Conservation (phyloP, 1,284 basidiomycete species). For the Cryptococcus wingfieldii region DNA sequence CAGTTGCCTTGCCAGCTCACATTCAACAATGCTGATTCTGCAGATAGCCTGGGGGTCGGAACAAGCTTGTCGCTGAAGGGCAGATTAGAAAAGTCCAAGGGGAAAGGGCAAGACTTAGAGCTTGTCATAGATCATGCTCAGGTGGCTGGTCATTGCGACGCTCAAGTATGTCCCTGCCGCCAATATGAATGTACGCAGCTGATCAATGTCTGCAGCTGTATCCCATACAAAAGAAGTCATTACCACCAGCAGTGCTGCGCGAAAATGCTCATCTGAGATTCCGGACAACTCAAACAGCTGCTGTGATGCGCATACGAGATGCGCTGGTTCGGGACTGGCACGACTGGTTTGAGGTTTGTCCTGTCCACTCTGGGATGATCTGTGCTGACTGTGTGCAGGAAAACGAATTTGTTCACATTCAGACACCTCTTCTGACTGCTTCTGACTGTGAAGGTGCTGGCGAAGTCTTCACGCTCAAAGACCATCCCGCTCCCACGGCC, state of each 20-base stretch:
- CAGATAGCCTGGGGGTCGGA: constrained; percentile 59
- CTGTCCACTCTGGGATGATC: neutral
- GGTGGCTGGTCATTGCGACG: constrained; percentile 69
- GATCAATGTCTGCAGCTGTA: constrained; percentile 56
- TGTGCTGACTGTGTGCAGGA: constrained; percentile 49
- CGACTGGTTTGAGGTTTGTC: constrained; percentile 65
- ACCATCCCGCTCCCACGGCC: constrained; percentile 1
- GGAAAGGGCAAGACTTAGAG: constrained; percentile 67
- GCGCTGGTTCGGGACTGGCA: constrained; percentile 55
- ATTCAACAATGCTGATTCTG: neutral
- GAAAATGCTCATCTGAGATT: constrained; percentile 78
- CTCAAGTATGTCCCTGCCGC: constrained; percentile 57
- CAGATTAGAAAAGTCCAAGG: constrained; percentile 61
- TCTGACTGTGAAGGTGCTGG: constrained; percentile 98
- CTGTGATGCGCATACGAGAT: constrained; percentile 70
- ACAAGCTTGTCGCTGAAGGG: constrained; percentile 67
- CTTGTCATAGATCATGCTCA: constrained; percentile 63
- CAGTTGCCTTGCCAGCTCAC: constrained; percentile 5
- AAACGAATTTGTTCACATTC: constrained; percentile 71
- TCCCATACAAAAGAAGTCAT: constrained; percentile 79
- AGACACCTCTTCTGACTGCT: constrained; percentile 82
- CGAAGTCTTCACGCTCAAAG: constrained; percentile 72
- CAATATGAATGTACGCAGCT: neutral
- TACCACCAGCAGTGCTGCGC: constrained; percentile 69
- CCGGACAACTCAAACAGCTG: constrained; percentile 65